phyloP scores from a whole-genome alignment of 257 asterid species.

The Perilla frutescens region DNA sequence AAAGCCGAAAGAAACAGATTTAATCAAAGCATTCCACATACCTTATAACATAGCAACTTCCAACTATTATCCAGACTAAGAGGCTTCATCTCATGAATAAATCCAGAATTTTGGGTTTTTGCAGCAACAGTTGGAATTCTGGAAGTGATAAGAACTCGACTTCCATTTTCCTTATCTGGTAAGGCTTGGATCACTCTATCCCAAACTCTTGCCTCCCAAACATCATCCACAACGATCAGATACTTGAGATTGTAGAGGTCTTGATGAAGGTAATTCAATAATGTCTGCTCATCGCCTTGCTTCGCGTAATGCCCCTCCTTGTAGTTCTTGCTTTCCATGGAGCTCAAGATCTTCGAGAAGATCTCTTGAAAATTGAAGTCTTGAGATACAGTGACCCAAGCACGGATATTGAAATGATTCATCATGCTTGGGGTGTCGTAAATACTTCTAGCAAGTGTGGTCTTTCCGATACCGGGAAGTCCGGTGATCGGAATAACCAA shows the following conservation, averaged over 20 bases:
- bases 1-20: too few species aligned
- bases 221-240: neutral
- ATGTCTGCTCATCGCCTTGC: conserved; percentile 5
- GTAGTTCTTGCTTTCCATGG: conserved; percentile 20
- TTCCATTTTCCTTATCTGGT: conserved; percentile 21
- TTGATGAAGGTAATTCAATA: neutral
- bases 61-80: neutral
- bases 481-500: conserved; percentile 25
- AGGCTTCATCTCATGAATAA: neutral
- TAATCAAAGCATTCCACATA: too few species aligned
- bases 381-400: conserved; percentile 21
- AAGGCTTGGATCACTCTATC: neutral
- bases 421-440: neutral
- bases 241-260: conserved; percentile 19
- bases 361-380: neutral
- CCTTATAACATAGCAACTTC: neutral
- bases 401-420: neutral
- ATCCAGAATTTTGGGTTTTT: neutral
- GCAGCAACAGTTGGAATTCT: neutral
- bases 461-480: conserved; percentile 3
- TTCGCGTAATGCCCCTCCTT: conserved; percentile 18
- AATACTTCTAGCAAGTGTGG: conserved; percentile 1
- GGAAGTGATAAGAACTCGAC: conserved; percentile 1
- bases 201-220: neutral
- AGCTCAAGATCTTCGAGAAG: neutral